These are phyloP conservation scores for Clarkia xantiana DNA, from an alignment of 345 rosid genomes.

Conservation along the genomic window DNA sequence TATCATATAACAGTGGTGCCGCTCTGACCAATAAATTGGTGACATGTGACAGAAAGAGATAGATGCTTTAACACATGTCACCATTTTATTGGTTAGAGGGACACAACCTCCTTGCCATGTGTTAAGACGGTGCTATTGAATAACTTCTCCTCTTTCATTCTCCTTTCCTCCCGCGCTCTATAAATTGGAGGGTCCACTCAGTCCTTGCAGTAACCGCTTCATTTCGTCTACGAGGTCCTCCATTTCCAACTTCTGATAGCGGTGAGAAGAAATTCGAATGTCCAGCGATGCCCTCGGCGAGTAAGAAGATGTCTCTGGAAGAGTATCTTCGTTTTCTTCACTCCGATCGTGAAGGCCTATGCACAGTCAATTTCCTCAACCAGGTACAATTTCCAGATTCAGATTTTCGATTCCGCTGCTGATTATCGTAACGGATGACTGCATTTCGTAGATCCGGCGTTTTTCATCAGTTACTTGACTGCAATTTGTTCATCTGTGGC, in stretches of 20 bases:
- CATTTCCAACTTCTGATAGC: neutral
- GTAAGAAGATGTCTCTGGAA: conserved; percentile 16
- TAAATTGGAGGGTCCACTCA: too few relatives aligned
- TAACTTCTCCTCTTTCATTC: too few relatives aligned
- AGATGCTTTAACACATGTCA: too few relatives aligned
- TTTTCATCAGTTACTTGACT: neutral
- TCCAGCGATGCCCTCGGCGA: conserved; percentile 1
- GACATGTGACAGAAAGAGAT: too few relatives aligned
- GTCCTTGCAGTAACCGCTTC: too few relatives aligned
- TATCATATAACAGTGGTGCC: too few relatives aligned
- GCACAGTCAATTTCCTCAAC: conserved; percentile 19
- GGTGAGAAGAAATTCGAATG: neutral
- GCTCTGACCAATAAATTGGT: too few relatives aligned
- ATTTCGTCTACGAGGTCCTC: too few relatives aligned
- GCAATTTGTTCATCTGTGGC: neutral
- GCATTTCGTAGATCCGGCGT: neutral
- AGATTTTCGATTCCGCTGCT: neutral
- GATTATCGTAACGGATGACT: neutral
- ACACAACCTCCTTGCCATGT: too few relatives aligned
- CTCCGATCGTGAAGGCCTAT: conserved; percentile 11
- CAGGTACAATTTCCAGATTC: conserved; percentile 12
- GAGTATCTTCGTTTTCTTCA: conserved; percentile 18
- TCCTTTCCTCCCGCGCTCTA: too few relatives aligned
- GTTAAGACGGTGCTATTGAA: too few relatives aligned
- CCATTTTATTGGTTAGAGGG: too few relatives aligned